A percentile compares a stretch with the other conserved stretches of the same genome.
phyloP scores from a whole-genome alignment of 495 filamentous ascomycete genomes.

The Bacidia rubella region DNA sequence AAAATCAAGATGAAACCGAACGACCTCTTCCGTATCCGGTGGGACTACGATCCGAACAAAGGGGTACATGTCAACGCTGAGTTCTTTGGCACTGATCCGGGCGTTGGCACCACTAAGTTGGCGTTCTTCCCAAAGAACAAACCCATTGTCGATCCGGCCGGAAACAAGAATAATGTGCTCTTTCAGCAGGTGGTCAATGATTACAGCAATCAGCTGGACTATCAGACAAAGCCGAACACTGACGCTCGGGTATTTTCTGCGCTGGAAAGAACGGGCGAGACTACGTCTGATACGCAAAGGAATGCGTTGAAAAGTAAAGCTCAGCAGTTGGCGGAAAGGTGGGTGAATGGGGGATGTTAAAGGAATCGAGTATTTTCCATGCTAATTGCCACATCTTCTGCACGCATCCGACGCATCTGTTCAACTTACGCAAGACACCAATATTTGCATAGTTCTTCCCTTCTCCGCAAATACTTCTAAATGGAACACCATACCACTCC shows the following conservation, averaged over 20 bases:
- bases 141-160: not conserved
- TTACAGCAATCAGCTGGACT: not conserved
- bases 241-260: not conserved
- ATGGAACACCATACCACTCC: too few species aligned
- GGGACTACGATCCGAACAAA: slow-evolving; percentile 10
- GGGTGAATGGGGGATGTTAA: not conserved
- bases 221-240: slow-evolving; percentile 4
- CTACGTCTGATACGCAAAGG: not conserved
- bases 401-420: too few species aligned
- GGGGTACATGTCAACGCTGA: slow-evolving; percentile 10
- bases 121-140: slow-evolving; percentile 4
- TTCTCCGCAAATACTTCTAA: too few species aligned
- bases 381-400: too few species aligned
- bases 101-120: slow-evolving; percentile 13
- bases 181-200: slow-evolving; percentile 1
- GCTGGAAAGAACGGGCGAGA: slow-evolving; percentile 5
- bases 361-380: too few species aligned
- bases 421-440: too few species aligned
- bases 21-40: slow-evolving; percentile 12
- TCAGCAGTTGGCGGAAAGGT: slow-evolving; percentile 5
- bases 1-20: slow-evolving; percentile 1
- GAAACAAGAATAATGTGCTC: not conserved
- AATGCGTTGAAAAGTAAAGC: not conserved
- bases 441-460: too few species aligned
- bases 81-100: slow-evolving; percentile 11